Evolutionary conservation across 768 basidiomycete species (phyloP).

Genomic region (Rhizopogon vesiculosus): DNA sequence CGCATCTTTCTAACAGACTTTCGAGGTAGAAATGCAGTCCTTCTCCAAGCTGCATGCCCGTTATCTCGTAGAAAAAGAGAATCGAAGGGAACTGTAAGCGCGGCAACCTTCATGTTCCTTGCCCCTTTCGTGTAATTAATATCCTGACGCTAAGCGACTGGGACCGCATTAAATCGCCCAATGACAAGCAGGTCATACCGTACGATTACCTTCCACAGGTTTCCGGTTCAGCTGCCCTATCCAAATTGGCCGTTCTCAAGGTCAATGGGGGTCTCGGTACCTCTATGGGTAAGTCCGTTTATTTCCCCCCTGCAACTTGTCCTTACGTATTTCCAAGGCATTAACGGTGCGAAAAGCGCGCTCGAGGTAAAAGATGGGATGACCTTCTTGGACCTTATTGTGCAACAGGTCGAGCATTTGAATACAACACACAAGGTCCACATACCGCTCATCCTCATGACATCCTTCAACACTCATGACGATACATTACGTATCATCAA

Average conservation of each 20-base stretch:
- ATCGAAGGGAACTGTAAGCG: slow-evolving; percentile 80
- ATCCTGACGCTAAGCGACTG: slow-evolving; percentile 53
- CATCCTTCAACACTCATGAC: slow-evolving; percentile 97
- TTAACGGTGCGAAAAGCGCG: slow-evolving; percentile 86
- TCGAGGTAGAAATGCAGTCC: slow-evolving; percentile 93
- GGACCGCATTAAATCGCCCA: slow-evolving; percentile 87
- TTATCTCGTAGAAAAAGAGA: slow-evolving; percentile 85
- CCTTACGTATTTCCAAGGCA: slow-evolving; percentile 39
- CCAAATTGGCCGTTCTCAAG: slow-evolving; percentile 94
- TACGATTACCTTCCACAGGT: slow-evolving; percentile 68
- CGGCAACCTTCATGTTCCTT: slow-evolving; percentile 2
- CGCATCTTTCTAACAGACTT: slow-evolving; percentile 46
- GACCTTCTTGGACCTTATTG: slow-evolving; percentile 94
- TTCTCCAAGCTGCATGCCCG: slow-evolving; percentile 97
- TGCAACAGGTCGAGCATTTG: slow-evolving; percentile 94
- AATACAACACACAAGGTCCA: slow-evolving; percentile 81
- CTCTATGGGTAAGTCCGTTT: slow-evolving; percentile 64
- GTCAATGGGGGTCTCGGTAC: slow-evolving; percentile 93
- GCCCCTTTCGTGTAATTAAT: slow-evolving; percentile 6
- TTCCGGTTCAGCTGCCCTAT: slow-evolving; percentile 60
- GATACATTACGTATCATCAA: slow-evolving; percentile 96
- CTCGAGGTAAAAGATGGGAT: slow-evolving; percentile 97
- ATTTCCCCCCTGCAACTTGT: background rate
- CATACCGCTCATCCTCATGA: slow-evolving; percentile 98
- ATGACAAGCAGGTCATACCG: slow-evolving; percentile 79